These are phyloP conservation scores for Alnus glutinosa DNA, from an alignment of 306 rosid genomes.

Conservation along the genomic window DNA sequence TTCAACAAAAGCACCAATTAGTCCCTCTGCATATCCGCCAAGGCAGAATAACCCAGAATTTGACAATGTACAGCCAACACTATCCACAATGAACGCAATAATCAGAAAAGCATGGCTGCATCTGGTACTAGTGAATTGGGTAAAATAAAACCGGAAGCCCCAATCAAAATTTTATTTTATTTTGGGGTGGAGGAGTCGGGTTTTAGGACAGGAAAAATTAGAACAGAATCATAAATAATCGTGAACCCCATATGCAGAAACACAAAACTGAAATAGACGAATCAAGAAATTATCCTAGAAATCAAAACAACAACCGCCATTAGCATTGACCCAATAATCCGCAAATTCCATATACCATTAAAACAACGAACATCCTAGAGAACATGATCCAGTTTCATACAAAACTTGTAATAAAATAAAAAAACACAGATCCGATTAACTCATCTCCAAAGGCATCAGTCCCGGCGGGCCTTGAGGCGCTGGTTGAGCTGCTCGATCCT, in stretches of 20 bases:
- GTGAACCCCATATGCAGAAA: background rate
- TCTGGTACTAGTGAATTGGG: background rate
- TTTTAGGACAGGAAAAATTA: no score
- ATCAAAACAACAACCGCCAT: background rate
- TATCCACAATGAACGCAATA: background rate
- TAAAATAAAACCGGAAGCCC: background rate
- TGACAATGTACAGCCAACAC: background rate
- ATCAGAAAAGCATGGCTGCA: background rate
- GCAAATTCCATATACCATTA: background rate
- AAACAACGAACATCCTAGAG: background rate
- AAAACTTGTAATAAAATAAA: background rate
- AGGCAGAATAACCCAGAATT: background rate
- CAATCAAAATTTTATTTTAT: no score
- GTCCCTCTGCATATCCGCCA: background rate
- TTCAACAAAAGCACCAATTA: background rate
- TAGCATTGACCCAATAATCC: conserved; percentile 24
- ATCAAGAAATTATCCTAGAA: background rate
- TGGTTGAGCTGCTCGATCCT: conserved; percentile 81
- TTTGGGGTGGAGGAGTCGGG: no score
- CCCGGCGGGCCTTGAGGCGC: conserved; percentile 76
- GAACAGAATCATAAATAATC: no score
- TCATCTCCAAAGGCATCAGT: conserved; percentile 41
- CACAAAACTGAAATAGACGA: background rate
- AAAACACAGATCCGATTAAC: background rate
- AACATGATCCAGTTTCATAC: conserved; percentile 1